Evolutionary conservation across 768 basidiomycete species (phyloP), one percentile per base, ranked within the genome.

Genomic region (Boletus edulis): DNA sequence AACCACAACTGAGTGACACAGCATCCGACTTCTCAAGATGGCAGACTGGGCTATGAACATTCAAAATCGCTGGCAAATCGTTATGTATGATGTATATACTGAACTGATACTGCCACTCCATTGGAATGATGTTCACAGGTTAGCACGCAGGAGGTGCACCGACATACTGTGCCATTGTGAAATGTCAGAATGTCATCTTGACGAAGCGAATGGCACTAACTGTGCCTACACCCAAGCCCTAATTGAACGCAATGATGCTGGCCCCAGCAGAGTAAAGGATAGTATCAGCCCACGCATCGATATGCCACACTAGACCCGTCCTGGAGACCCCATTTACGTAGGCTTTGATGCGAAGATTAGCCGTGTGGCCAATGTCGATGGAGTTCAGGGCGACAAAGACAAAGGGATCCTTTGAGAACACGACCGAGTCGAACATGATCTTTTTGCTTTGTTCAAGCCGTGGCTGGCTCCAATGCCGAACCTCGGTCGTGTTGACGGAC

Each of bases 341-440:
- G 5, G 63, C 38, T 0, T 24, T 45, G 13, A 65, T 4, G 18
- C 63, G 63, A n/a, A 65, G 49, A 55, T 45, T 52, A 1, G 39
- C 37, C 37, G n/a, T 37, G 49, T 38, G 43, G 42, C 38, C 52
- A 0, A 65, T 17, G 42, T 65, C 50, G 35, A 65, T 31, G 17
- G 13, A 46, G 42, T 65, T 64, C 47, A 58, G 40, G 6, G 59
- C 59, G n/a, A 65, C 37, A n/a, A 64, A 64, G 5, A 64, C 63
- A 14, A 13, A 1, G 12, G 34, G 34, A 14, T 35, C 12, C 34
- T 35, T 11, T 35, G 34, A 35, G 14, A 41, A 1, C 42, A 2
- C 4, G 15, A 43, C 42, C 3, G 13, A 2, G 15, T 12, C 34
- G 5, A 64, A 64, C 5, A 39, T 22, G n/a, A 64, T 24, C 0